Base-by-base conservation (phyloP, 768 basidiomycete species). In the Coprinopsis cinerea region DNA sequence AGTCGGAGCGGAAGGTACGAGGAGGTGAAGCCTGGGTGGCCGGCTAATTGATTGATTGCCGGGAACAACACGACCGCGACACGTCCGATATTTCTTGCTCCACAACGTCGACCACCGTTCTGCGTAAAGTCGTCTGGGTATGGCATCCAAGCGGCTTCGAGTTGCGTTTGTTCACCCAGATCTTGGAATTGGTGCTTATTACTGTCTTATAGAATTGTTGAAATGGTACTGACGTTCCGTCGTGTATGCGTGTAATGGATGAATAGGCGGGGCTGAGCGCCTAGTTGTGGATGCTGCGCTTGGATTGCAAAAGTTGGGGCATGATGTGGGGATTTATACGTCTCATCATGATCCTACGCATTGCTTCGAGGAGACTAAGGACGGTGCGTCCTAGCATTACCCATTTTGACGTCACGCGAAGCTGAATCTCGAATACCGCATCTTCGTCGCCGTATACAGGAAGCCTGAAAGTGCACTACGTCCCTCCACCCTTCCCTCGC, bases 281-380 rank as follows among this genome's bases (percentile, higher is more conserved):
- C 78, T 97, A 4, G 85, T 98, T 4, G 94, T 97, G 18, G 95
- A 99, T 64, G 92, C 94, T 22, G 93, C 95, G 1, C 74, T 95
- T 0, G 89, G 92, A 6, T 70, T 99, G 11, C 89, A 97, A 64
- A 69, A 76, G 7, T 74, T 83, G 4, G 95, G 94, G 0, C 93
- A 98, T 60, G 67, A 74, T 0, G 87, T 99, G 15, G 82, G 88
- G 57, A 80, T 98, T 20, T 96, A 92, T 66, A 98, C 96, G 0
- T 95, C 92, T 0, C 82, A 96, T 60, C 93, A 96, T 64, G 86
- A 99, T 59, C 77, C 82, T 0, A 69, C 73, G 13, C 85, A 91
- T 54, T 95, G 90, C 61, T 99, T 99, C 57, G 89, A 92, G 44
- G 96, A 99, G 69, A 98, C 96, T 0, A 72, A 77, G 48, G 82